phyloP scores from a whole-genome alignment of 495 filamentous ascomycete genomes.

The Neurospora terricola region DNA sequence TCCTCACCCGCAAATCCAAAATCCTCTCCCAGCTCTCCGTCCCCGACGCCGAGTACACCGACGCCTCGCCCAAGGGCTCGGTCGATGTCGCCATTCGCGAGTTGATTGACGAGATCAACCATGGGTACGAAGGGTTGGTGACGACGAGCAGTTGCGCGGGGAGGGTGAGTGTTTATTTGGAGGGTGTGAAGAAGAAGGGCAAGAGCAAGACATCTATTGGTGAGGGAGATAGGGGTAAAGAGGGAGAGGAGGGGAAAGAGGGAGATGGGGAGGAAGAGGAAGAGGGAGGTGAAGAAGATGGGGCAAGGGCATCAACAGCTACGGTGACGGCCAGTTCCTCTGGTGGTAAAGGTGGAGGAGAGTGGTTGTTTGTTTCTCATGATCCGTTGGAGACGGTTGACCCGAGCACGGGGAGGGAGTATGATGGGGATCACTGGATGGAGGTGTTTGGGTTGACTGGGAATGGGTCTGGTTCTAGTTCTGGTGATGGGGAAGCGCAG shows the following conservation, averaged over 20 bases:
- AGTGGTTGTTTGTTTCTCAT: slow-evolving; percentile 85
- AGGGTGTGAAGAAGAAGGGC: slow-evolving; percentile 46
- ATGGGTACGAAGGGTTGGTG: slow-evolving; percentile 52
- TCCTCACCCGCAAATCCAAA: slow-evolving; percentile 44
- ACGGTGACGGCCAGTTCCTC: slow-evolving; percentile 32
- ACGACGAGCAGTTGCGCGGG: slow-evolving; percentile 91
- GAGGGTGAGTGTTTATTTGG: slow-evolving; percentile 72
- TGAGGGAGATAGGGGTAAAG: not conserved
- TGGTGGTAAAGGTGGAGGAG: slow-evolving; percentile 72
- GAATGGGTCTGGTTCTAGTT: slow-evolving; percentile 5
- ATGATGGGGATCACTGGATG: slow-evolving; percentile 2
- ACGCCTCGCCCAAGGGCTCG: slow-evolving; percentile 76
- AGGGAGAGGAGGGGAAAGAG: slow-evolving; percentile 4
- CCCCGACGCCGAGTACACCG: slow-evolving; percentile 57
- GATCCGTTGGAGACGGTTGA: slow-evolving; percentile 43
- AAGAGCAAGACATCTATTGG: not conserved
- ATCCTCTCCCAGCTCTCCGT: slow-evolving; percentile 56
- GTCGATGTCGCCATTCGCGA: slow-evolving; percentile 68
- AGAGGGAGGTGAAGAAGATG: not conserved
- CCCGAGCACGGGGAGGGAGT: not conserved
- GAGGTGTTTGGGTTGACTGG: slow-evolving; percentile 5
- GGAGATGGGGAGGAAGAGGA: slow-evolving; percentile 9
- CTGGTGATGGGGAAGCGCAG: not conserved
- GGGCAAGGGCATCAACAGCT: slow-evolving; percentile 2
- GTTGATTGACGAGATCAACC: slow-evolving; percentile 68